phyloP scores from a whole-genome alignment of 2,329 filamentous ascomycete genomes.

The Cordyceps militaris region DNA sequence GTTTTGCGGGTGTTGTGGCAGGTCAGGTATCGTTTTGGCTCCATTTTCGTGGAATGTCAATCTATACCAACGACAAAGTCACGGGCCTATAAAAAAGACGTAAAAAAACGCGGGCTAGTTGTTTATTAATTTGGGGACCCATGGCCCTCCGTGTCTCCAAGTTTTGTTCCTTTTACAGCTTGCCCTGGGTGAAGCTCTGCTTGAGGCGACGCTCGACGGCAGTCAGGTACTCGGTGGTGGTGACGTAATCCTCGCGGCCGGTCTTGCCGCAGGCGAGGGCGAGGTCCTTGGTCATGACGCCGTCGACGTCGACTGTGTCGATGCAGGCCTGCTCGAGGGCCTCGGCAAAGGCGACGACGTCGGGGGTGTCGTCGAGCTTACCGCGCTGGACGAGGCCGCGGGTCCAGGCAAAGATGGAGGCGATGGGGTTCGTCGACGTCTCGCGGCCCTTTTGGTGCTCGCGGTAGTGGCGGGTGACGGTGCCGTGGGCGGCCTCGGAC shows the following conservation, averaged over 20 bases:
- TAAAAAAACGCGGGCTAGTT: not conserved
- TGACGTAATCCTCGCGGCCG: conserved; percentile 77
- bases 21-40: not conserved
- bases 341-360: conserved; percentile 86
- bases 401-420: conserved; percentile 98
- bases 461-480: conserved; percentile 95
- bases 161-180: conserved; percentile 49
- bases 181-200: conserved; percentile 62
- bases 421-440: conserved; percentile 97
- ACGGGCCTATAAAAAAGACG: not conserved
- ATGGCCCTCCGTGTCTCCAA: no score
- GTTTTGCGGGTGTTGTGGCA: not conserved
- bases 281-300: conserved; percentile 98
- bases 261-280: conserved; percentile 92
- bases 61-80: not conserved
- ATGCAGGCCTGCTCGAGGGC: conserved; percentile 87
- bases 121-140: not conserved
- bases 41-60: not conserved
- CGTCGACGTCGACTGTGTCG: conserved; percentile 87
- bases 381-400: conserved; percentile 89
- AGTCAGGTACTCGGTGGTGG: conserved; percentile 82
- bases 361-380: conserved; percentile 85
- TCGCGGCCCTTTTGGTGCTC: conserved; percentile 97
- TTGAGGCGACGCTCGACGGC: conserved; percentile 90
- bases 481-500: conserved; percentile 95